Percentiles rank a stretch among this genome's conserved stretches.
Conservation (phyloP, 345 rosid species). For the Linum usitatissimum region DNA sequence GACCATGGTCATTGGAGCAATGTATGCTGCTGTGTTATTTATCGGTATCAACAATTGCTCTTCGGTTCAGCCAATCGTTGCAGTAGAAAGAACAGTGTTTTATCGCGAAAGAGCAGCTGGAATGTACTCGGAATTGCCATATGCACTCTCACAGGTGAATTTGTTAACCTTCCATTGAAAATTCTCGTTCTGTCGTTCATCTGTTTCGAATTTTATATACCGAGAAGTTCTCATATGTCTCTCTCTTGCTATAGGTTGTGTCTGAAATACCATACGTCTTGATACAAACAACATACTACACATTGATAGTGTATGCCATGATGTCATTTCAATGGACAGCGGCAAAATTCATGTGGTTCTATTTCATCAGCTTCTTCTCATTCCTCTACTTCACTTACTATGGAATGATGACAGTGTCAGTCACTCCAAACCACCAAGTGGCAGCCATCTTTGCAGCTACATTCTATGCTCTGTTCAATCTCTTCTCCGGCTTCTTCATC, state of each 20-base stretch:
- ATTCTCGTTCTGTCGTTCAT: too few relatives aligned
- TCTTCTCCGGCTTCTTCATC: conserved; percentile 82
- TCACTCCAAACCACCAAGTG: conserved; percentile 77
- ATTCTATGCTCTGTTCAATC: conserved; percentile 61
- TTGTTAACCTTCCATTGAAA: too few relatives aligned
- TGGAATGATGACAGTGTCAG: conserved; percentile 83
- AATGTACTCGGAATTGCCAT: conserved; percentile 45
- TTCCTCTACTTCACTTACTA: conserved; percentile 94
- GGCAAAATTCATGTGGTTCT: conserved; percentile 77
- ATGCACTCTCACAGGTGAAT: conserved; percentile 56
- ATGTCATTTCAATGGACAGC: conserved; percentile 62
- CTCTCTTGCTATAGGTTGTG: conserved; percentile 2
- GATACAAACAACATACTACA: conserved; percentile 46
- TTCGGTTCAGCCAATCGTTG: conserved; percentile 38
- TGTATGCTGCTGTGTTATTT: conserved; percentile 34
- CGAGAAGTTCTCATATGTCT: too few relatives aligned
- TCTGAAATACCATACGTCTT: conserved; percentile 60
- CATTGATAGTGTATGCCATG: conserved; percentile 68
- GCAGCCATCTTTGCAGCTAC: conserved; percentile 69
- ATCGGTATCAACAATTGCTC: conserved; percentile 40
- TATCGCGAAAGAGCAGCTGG: conserved; percentile 55
- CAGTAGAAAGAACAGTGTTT: conserved; percentile 51
- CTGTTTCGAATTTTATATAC: too few relatives aligned
- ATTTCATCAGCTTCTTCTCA: conserved; percentile 64
- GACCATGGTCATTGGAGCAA: conserved; percentile 35